A percentile compares a stretch with the other conserved stretches of the same genome.
These are phyloP conservation scores for Knufia fluminis DNA, from an alignment of 2,329 filamentous ascomycete species.

Conservation along the genomic window DNA sequence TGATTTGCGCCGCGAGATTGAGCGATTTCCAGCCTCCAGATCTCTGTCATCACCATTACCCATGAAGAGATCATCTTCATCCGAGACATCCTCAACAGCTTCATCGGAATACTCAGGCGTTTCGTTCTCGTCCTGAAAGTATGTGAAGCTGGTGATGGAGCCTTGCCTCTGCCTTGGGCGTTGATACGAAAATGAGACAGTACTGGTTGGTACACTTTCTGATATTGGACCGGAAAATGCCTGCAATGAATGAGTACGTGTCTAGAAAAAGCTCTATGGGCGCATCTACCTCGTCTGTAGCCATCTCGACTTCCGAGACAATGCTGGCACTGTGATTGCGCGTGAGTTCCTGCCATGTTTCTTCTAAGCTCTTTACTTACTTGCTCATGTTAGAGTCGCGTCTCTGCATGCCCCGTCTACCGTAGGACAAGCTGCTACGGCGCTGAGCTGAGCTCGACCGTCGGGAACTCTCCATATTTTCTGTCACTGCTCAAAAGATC, in stretches of 20 bases:
- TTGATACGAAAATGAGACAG: slow-evolving; percentile 84
- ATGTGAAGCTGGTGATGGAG: slow-evolving; percentile 81
- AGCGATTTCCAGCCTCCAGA: slow-evolving; percentile 28
- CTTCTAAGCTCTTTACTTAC: slow-evolving; percentile 23
- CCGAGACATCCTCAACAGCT: slow-evolving; percentile 34
- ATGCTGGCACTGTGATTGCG: slow-evolving; percentile 52
- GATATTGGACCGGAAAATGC: slow-evolving; percentile 87
- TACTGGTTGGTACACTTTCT: slow-evolving; percentile 89
- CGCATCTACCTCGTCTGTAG: slow-evolving; percentile 70
- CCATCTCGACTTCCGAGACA: slow-evolving; percentile 96
- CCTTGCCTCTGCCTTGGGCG: slow-evolving; percentile 58
- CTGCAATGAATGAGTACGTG: slow-evolving; percentile 27
- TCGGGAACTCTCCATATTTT: slow-evolving; percentile 25
- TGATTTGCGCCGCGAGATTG: slow-evolving; percentile 28
- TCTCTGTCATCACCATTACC: slow-evolving; percentile 29
- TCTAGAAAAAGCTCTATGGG: neutral
- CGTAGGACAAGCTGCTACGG: slow-evolving; percentile 13
- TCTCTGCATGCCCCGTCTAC: slow-evolving; percentile 44
- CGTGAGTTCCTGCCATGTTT: slow-evolving; percentile 19
- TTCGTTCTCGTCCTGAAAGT: slow-evolving; percentile 67
- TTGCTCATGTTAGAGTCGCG: slow-evolving; percentile 62
- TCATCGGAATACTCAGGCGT: slow-evolving; percentile 41
- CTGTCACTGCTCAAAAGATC: neutral
- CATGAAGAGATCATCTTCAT: slow-evolving; percentile 35
- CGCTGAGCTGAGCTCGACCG: slow-evolving; percentile 23